Conservation (phyloP, 495 filamentous ascomycete genomes). For the Tuber indicum region DNA sequence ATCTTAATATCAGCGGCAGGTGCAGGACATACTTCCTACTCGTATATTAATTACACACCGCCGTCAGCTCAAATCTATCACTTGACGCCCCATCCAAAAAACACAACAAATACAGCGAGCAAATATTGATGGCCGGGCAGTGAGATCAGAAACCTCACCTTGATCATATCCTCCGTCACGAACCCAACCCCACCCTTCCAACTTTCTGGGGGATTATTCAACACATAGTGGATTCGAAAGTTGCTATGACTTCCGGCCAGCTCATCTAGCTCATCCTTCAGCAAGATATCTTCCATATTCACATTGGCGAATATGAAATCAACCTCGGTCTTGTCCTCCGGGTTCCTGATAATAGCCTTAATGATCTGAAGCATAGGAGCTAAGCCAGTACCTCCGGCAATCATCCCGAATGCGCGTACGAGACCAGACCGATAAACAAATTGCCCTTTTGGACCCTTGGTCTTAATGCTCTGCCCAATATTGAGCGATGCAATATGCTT, state of each 20-base stretch:
- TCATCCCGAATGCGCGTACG: constrained; percentile 90
- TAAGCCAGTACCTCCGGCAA: constrained; percentile 93
- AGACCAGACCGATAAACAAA: constrained; percentile 94
- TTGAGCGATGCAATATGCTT: constrained; percentile 74
- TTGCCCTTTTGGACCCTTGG: constrained; percentile 86
- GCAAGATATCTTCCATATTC: constrained; percentile 78
- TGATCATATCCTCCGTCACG: constrained; percentile 90
- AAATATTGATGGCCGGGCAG: constrained; percentile 8
- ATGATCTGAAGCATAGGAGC: constrained; percentile 96
- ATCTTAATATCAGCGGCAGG: constrained; percentile 84
- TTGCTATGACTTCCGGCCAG: constrained; percentile 67
- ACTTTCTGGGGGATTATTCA: constrained; percentile 86
- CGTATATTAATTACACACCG: constrained; percentile 8
- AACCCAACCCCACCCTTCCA: constrained; percentile 91
- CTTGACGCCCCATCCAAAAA: background rate
- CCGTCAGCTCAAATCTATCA: background rate
- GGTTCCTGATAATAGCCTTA: constrained; percentile 72
- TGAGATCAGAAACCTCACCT: constrained; percentile 48
- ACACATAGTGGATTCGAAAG: constrained; percentile 83
- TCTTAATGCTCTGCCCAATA: constrained; percentile 77
- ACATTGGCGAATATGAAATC: constrained; percentile 96
- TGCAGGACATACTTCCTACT: constrained; percentile 68
- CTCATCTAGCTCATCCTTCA: constrained; percentile 79
- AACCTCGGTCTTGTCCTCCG: constrained; percentile 76
- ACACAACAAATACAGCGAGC: background rate